Percentiles rank a stretch among this genome's conserved stretches.
Conservation (phyloP, 352 stramenopile genomes). For the Globisporangium carolinianum region DNA sequence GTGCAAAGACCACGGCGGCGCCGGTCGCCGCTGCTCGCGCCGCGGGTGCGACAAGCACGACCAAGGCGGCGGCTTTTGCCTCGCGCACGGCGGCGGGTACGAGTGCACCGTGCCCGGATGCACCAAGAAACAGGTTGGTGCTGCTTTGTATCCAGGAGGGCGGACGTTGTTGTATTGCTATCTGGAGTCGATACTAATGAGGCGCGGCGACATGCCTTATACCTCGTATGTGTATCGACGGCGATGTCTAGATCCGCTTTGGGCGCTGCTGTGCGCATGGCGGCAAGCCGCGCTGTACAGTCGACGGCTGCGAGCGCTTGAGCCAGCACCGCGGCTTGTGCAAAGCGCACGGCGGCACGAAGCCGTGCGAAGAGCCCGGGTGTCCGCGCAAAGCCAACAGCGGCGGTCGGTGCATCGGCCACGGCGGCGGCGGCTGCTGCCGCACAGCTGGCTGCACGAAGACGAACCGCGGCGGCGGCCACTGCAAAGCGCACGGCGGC, state of each 20-base stretch:
- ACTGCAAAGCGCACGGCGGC: conserved; percentile 74
- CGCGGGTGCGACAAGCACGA: conserved; percentile 73
- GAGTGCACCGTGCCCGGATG: conserved; percentile 63
- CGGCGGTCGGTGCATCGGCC: conserved; percentile 74
- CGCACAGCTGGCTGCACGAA: conserved; percentile 60
- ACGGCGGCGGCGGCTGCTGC: conserved; percentile 69
- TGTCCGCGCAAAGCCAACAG: conserved; percentile 70
- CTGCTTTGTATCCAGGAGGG: no score
- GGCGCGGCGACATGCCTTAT: background rate
- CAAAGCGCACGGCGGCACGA: conserved; percentile 73
- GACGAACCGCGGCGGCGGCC: conserved; percentile 69
- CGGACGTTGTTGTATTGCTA: background rate
- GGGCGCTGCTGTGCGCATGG: conserved; percentile 71
- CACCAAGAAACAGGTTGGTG: conserved; percentile 71
- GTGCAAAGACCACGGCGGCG: conserved; percentile 74
- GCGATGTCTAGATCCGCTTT: conserved; percentile 39
- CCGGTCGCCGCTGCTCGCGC: conserved; percentile 56
- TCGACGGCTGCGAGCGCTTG: conserved; percentile 64
- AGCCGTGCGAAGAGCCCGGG: conserved; percentile 46
- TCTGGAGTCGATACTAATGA: background rate
- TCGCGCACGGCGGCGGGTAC: conserved; percentile 64
- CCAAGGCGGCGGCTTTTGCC: conserved; percentile 68
- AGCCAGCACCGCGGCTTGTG: conserved; percentile 60
- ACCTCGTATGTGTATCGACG: background rate
- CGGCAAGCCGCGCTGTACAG: conserved; percentile 54